A percentile compares a stretch with the other conserved stretches of the same genome.
Conservation (phyloP, 306 rosid species). For the Hippophae rhamnoides region DNA sequence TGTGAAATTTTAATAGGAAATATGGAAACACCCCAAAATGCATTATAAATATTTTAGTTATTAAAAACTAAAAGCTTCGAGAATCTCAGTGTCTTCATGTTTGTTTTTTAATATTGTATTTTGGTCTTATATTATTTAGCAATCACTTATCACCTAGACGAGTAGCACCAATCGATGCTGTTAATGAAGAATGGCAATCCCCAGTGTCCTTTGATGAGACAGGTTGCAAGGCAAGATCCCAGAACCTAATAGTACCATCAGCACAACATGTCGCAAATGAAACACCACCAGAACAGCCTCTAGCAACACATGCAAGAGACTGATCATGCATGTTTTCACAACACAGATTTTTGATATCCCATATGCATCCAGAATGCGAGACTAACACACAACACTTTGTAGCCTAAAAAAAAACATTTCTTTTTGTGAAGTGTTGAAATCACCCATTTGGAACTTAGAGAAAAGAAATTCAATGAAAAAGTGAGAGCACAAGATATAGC, state of each 20-base stretch:
- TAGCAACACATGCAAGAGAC: slow-evolving; percentile 66
- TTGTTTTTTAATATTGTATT: background rate
- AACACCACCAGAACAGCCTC: slow-evolving; percentile 72
- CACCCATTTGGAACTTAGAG: slow-evolving; percentile 5
- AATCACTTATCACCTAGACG: slow-evolving; percentile 37
- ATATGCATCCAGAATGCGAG: slow-evolving; percentile 76
- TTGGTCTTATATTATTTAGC: background rate
- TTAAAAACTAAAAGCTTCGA: background rate
- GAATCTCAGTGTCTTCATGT: slow-evolving; percentile 1
- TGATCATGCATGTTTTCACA: slow-evolving; percentile 69
- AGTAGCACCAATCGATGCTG: slow-evolving; percentile 30
- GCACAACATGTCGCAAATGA: slow-evolving; percentile 78
- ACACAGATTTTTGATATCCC: slow-evolving; percentile 78
- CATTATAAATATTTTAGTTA: background rate
- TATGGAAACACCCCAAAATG: slow-evolving; percentile 7
- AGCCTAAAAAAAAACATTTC: slow-evolving; percentile 30
- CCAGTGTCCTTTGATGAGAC: slow-evolving; percentile 26
- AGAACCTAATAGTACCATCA: slow-evolving; percentile 69
- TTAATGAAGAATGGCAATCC: slow-evolving; percentile 21
- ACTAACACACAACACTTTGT: slow-evolving; percentile 55
- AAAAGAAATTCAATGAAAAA: background rate
- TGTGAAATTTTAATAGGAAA: slow-evolving; percentile 11
- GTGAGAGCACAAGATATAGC: background rate
- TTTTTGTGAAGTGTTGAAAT: slow-evolving; percentile 13
- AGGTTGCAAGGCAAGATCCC: slow-evolving; percentile 69